Evolutionary conservation across 116 monocot species (phyloP).

Genomic region (Phalaenopsis hybrid): DNA sequence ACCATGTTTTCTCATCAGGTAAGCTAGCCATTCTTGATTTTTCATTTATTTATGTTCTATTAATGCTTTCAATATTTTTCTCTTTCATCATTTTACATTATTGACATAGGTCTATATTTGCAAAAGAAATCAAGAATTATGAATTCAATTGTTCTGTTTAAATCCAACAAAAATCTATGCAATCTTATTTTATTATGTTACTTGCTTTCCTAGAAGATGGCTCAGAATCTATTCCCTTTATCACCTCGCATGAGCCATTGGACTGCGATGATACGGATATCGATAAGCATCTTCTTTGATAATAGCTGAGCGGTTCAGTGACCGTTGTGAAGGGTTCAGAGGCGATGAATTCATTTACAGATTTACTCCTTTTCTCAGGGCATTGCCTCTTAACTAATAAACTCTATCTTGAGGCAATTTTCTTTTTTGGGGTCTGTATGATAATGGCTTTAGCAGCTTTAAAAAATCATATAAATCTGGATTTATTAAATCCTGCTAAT

Average conservation of each 20-base stretch:
- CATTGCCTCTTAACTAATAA: neutral
- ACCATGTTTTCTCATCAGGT: constrained; percentile 60
- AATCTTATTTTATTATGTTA: neutral
- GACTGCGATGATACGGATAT: constrained; percentile 74
- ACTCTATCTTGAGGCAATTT: neutral
- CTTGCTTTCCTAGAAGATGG: constrained; percentile 37
- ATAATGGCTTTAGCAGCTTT: too few species aligned
- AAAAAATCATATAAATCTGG: too few species aligned
- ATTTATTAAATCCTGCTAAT: too few species aligned
- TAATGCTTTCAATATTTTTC: neutral
- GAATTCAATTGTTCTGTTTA: too few species aligned
- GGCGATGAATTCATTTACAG: neutral
- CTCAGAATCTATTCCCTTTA: constrained; percentile 36
- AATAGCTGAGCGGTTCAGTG: constrained; percentile 28
- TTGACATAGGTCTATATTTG: too few species aligned
- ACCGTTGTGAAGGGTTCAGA: constrained; percentile 34
- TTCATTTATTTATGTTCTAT: neutral
- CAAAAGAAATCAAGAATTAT: too few species aligned
- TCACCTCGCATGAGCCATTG: constrained; percentile 26
- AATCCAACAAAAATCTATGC: too few species aligned
- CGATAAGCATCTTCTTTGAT: constrained; percentile 55
- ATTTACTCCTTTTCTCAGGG: too few species aligned
- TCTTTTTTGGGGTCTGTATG: too few species aligned
- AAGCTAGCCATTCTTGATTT: neutral
- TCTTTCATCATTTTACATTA: neutral